Percentiles rank a stretch among this genome's conserved stretches.
Conservation (phyloP, 2,329 filamentous ascomycete genomes). For the Proliferodiscus dingleyae region DNA sequence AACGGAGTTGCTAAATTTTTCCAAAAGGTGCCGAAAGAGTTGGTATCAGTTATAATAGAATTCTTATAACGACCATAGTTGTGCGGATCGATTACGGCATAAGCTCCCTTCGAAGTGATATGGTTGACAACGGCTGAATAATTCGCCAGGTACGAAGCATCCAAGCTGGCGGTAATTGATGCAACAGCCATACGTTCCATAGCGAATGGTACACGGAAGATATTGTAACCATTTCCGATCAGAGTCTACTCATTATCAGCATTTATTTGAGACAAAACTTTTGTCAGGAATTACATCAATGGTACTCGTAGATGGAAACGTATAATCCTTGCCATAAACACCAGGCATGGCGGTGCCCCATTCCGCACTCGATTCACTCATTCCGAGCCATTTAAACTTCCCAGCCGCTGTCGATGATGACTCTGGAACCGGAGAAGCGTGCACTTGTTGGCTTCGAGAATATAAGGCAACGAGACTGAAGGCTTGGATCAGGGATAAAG, state of each 20-base stretch:
- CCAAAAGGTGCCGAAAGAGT: slow-evolving; percentile 39
- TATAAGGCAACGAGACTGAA: too few species aligned
- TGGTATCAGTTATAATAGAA: slow-evolving; percentile 32
- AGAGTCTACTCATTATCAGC: slow-evolving; percentile 6
- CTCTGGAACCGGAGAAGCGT: too few species aligned
- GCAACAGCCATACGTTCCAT: slow-evolving; percentile 54
- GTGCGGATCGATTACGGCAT: slow-evolving; percentile 44
- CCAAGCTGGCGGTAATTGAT: slow-evolving; percentile 40
- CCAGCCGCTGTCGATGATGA: too few species aligned
- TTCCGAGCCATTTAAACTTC: slow-evolving; percentile 18
- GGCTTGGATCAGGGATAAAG: too few species aligned
- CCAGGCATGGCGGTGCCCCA: slow-evolving; percentile 53
- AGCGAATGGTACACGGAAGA: slow-evolving; percentile 38
- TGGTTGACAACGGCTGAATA: slow-evolving; percentile 35
- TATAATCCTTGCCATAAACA: slow-evolving; percentile 46
- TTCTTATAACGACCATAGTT: slow-evolving; percentile 46
- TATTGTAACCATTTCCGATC: slow-evolving; percentile 18
- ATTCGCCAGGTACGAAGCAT: slow-evolving; percentile 36
- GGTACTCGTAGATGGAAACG: slow-evolving; percentile 46
- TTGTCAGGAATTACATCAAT: too few species aligned
- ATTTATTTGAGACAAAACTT: background rate
- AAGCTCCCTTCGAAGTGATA: slow-evolving; percentile 42
- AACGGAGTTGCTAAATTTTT: slow-evolving; percentile 35
- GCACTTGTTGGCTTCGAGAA: too few species aligned
- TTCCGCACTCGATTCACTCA: slow-evolving; percentile 52